A percentile compares a stretch with the other conserved stretches of the same genome.
phyloP scores from a whole-genome alignment of 345 rosid species.

The Gossypioides kirkii region DNA sequence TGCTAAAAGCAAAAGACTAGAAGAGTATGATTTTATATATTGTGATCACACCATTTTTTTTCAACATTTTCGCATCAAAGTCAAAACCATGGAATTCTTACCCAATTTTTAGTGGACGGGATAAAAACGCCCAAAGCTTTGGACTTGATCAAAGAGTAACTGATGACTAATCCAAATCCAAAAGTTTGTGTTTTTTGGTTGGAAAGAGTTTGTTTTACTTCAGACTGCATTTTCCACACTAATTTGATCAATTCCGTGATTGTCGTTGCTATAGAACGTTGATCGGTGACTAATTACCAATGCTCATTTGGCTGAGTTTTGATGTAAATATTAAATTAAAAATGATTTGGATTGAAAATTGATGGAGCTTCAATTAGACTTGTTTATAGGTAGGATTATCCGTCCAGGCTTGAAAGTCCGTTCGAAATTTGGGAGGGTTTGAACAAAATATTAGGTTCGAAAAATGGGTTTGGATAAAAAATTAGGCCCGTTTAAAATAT shows the following conservation, averaged over 20 bases:
- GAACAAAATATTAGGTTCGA: too few relatives aligned
- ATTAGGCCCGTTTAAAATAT: too few relatives aligned
- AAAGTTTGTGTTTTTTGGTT: background rate
- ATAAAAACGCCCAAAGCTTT: background rate
- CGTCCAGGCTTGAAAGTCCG: too few relatives aligned
- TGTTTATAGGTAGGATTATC: too few relatives aligned
- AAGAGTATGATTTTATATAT: background rate
- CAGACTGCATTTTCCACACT: background rate
- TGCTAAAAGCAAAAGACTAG: too few relatives aligned
- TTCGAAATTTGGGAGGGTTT: too few relatives aligned
- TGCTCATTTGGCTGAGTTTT: background rate
- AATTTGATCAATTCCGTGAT: background rate
- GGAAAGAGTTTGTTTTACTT: background rate
- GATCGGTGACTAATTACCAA: background rate
- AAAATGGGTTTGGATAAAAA: too few relatives aligned
- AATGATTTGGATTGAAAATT: too few relatives aligned
- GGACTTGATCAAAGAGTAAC: background rate
- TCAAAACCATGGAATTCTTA: background rate
- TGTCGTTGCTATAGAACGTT: background rate
- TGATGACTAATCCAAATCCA: too few relatives aligned
- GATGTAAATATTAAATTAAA: too few relatives aligned
- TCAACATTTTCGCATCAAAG: background rate
- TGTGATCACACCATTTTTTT: background rate
- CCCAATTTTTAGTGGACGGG: background rate
- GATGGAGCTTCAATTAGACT: background rate